Evolutionary conservation across 306 rosid species (phyloP).

Genomic region (apple (Malus domestica)): ASM211411v1 NC_041793.1:37213501-37214000

Average conservation of each 20-base stretch:
- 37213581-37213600: not conserved
- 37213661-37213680: not conserved
- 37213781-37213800: not conserved
- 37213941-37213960: slow-evolving; percentile 94
- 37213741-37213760: not conserved
- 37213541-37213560: slow-evolving; percentile 26
- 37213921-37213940: slow-evolving; percentile 94
- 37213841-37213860: slow-evolving; percentile 89
- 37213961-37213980: slow-evolving; percentile 84
- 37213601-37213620: not conserved
- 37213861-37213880: slow-evolving; percentile 71
- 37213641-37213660: not conserved
- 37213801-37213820: slow-evolving; percentile 41
- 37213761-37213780: not conserved
- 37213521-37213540: slow-evolving; percentile 20
- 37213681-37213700: not conserved
- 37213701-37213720: slow-evolving; percentile 13
- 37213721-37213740: slow-evolving; percentile 2
- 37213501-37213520: slow-evolving; percentile 8
- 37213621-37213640: not conserved
- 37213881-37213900: slow-evolving; percentile 83
- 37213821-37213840: slow-evolving; percentile 72
- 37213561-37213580: slow-evolving; percentile 3
- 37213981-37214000: slow-evolving; percentile 93
- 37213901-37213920: slow-evolving; percentile 90